phyloP scores from a whole-genome alignment of 2,329 filamentous ascomycete species.

The Ascosphaera aggregata region DNA sequence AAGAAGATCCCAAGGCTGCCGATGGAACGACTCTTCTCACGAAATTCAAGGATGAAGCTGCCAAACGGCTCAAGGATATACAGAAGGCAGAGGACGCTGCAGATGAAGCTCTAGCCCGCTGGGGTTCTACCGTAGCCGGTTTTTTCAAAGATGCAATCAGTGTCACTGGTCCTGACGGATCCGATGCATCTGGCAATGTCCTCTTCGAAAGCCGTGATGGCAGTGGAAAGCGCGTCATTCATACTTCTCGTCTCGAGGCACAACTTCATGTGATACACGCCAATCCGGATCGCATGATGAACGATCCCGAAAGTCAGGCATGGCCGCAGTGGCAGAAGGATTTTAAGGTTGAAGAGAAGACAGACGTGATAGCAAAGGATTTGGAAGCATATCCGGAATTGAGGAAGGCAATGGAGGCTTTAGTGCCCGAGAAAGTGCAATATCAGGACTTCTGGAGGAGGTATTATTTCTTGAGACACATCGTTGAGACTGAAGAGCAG shows the following conservation, averaged over 20 bases:
- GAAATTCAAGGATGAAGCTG: conserved; percentile 51
- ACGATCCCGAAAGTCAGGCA: conserved; percentile 53
- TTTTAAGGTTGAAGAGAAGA: conserved; percentile 69
- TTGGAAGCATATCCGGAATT: conserved; percentile 72
- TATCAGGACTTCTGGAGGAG: conserved; percentile 82
- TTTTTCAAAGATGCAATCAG: conserved; percentile 80
- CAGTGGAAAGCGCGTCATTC: conserved; percentile 74
- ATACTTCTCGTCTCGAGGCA: conserved; percentile 82
- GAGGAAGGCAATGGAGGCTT: conserved; percentile 71
- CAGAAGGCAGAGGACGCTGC: conserved; percentile 86
- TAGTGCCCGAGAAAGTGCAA: conserved; percentile 81
- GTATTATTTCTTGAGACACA: conserved; percentile 85
- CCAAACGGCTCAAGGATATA: conserved; percentile 68
- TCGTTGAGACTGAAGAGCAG: conserved; percentile 81
- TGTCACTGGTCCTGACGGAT: conserved; percentile 46
- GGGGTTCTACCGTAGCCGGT: conserved; percentile 70
- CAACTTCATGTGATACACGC: conserved; percentile 92
- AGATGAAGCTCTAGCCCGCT: conserved; percentile 80
- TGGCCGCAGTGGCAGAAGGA: conserved; percentile 48
- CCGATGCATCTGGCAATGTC: conserved; percentile 28
- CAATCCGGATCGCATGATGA: conserved; percentile 54
- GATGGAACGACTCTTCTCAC: conserved; percentile 43
- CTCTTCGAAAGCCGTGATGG: conserved; percentile 89
- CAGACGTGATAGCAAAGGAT: conserved; percentile 57
- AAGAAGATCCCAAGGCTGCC: conserved; percentile 10